Conservation (phyloP, 169 alveolate genomes). For the Cryptosporidium bovis region DNA sequence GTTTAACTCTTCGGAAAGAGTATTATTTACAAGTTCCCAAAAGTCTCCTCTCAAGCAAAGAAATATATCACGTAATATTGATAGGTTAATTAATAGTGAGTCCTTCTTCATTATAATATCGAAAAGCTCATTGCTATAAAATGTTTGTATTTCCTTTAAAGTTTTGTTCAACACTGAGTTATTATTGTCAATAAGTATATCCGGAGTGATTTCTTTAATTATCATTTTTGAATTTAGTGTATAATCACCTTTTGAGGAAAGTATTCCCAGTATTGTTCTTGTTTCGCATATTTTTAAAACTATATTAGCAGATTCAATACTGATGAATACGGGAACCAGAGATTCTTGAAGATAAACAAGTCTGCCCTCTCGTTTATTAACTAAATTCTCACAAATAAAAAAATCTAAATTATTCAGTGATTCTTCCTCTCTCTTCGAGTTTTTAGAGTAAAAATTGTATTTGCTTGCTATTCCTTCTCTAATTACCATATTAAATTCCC, state of each 20-base stretch:
- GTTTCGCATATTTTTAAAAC: slow-evolving; percentile 40
- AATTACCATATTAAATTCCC: slow-evolving; percentile 38
- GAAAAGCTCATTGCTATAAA: neutral
- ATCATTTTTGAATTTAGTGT: neutral
- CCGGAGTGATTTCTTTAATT: slow-evolving; percentile 16
- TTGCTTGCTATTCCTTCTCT: slow-evolving; percentile 12
- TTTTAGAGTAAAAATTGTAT: no score
- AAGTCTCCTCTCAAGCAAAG: slow-evolving; percentile 51
- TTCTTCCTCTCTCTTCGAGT: neutral
- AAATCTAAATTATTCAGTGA: slow-evolving; percentile 8
- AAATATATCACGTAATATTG: neutral
- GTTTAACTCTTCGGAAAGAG: slow-evolving; percentile 6
- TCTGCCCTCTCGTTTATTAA: no score
- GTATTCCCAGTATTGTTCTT: neutral
- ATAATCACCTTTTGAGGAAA: slow-evolving; percentile 3
- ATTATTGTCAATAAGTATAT: slow-evolving; percentile 15
- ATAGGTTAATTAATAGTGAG: neutral
- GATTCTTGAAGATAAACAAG: neutral
- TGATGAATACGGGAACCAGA: slow-evolving; percentile 29
- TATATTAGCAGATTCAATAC: slow-evolving; percentile 13
- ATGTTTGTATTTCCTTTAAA: neutral
- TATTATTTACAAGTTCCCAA: neutral
- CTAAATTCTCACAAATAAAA: slow-evolving; percentile 19
- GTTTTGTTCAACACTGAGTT: neutral
- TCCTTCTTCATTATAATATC: slow-evolving; percentile 14